Evolutionary conservation across 1,139 yeast species (phyloP).

Genomic region (Suhomyces anneliseae): DNA sequence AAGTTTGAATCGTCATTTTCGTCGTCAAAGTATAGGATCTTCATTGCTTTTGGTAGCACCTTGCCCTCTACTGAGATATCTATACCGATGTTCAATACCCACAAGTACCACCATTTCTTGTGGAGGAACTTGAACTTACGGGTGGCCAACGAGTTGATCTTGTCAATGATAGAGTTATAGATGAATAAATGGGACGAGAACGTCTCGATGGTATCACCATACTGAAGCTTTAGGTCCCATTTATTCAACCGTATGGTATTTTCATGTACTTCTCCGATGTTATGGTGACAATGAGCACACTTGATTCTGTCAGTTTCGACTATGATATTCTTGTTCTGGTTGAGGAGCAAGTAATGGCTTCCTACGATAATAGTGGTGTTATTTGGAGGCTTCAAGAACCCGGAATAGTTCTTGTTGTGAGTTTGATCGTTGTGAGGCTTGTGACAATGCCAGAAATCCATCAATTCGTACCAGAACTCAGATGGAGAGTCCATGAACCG

Average conservation of each 20-base stretch:
- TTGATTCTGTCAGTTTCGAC: slow-evolving; percentile 10
- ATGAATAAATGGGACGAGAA: slow-evolving; percentile 37
- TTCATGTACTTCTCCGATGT: slow-evolving; percentile 35
- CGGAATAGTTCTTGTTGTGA: slow-evolving; percentile 27
- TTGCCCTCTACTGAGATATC: slow-evolving; percentile 15
- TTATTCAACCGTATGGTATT: slow-evolving; percentile 47
- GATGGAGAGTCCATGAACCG: slow-evolving; percentile 75
- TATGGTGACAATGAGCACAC: slow-evolving; percentile 31
- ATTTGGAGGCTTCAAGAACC: slow-evolving; percentile 46
- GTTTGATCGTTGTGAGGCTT: slow-evolving; percentile 55
- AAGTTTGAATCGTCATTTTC: slow-evolving; percentile 7
- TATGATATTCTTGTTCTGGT: slow-evolving; percentile 20
- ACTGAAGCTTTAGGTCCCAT: slow-evolving; percentile 53
- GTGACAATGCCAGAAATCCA: slow-evolving; percentile 99
- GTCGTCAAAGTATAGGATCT: slow-evolving; percentile 17
- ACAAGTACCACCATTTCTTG: slow-evolving; percentile 15
- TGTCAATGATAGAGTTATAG: slow-evolving; percentile 43
- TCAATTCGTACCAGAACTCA: slow-evolving; percentile 89
- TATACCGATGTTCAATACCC: slow-evolving; percentile 25
- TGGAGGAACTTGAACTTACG: slow-evolving; percentile 43
- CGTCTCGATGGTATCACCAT: slow-evolving; percentile 17
- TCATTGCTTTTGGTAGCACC: slow-evolving; percentile 16
- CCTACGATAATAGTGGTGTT: slow-evolving; percentile 53
- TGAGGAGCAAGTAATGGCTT: slow-evolving; percentile 52
- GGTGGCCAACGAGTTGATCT: slow-evolving; percentile 47